Conservation (phyloP, 306 rosid species). For the Ammopiptanthus mongolicus region DNA sequence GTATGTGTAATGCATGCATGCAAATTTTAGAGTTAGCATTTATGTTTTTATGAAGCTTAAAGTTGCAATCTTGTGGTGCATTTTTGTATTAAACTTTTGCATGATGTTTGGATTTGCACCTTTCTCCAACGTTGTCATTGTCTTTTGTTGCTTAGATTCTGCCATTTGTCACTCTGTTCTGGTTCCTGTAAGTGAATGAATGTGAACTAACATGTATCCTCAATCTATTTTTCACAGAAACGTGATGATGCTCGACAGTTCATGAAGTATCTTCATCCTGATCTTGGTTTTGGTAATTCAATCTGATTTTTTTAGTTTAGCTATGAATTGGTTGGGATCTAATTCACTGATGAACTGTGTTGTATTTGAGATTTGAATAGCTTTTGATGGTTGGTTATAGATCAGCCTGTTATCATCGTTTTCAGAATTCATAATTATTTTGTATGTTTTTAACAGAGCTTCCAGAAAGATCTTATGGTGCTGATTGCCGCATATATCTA, state of each 20-base stretch:
- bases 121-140: neutral
- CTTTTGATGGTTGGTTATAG: neutral
- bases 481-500: constrained; percentile 91
- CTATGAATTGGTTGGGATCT: neutral
- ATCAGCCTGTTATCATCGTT: neutral
- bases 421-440: constrained; percentile 13
- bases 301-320: constrained; percentile 14
- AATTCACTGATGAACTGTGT: neutral
- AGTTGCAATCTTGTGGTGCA: neutral
- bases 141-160: neutral
- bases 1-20: neutral
- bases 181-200: constrained; percentile 1
- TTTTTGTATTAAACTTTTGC: neutral
- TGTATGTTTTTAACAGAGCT: constrained; percentile 60
- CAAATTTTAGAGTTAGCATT: neutral
- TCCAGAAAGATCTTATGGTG: constrained; percentile 95
- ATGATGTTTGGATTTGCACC: constrained; percentile 1
- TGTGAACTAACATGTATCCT: constrained; percentile 13
- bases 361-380: neutral
- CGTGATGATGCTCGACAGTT: constrained; percentile 97
- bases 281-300: constrained; percentile 89
- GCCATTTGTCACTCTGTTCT: constrained; percentile 2
- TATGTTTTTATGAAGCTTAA: neutral
- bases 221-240: constrained; percentile 46
- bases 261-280: constrained; percentile 98